Evolutionary conservation across 2,329 filamentous ascomycete species (phyloP), one percentile per base, ranked within the genome.

Genomic region (Paraphoma sp.): DNA sequence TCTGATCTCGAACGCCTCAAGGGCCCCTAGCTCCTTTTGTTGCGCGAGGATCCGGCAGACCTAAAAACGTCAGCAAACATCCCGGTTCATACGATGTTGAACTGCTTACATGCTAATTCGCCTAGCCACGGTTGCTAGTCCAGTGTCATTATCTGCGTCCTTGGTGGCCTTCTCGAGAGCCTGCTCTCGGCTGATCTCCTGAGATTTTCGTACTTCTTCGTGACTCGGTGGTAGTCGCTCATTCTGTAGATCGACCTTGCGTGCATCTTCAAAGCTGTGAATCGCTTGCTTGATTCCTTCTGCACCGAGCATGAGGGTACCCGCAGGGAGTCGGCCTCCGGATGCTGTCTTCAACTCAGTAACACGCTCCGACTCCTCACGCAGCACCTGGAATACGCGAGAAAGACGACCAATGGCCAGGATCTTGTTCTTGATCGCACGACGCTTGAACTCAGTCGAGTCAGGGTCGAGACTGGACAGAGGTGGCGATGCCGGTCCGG

Each of bases 341-440:
- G 93, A 90, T 44, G 93, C 94, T 45, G 94, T 98, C 86, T 99
- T 99, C 77, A 99, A 87, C 79, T 99, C 95, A 40, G 94, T 97
- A 54, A 99, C 93, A 69, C 90, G 88, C 82, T 99, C 95, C 1
- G 93, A 96, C 79, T 99, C 95, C 80, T 99, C 95, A 71, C 95
- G 92, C 68, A 99, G 81, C 48, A 99, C 95, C 77, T 99, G 95
- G 89, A 99, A 99, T 59, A 99, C 95, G 69, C 95, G 91, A 38
- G 95, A 98, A 63, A 99, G 84, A 67, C 95, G 92, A 30, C 95
- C 95, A 72, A 99, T 99, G 58, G 95, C 95, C 69, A 99, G 82
- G 73, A 99, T 98, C 84, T 99, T 99, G 88, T 99, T 99, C 85
- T 98, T 98, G 86, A 99, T 97, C 3, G 93, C 93, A 45, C 93